Evolutionary conservation across 768 basidiomycete genomes (phyloP).

Genomic region (Cubamyces lactineus): DNA sequence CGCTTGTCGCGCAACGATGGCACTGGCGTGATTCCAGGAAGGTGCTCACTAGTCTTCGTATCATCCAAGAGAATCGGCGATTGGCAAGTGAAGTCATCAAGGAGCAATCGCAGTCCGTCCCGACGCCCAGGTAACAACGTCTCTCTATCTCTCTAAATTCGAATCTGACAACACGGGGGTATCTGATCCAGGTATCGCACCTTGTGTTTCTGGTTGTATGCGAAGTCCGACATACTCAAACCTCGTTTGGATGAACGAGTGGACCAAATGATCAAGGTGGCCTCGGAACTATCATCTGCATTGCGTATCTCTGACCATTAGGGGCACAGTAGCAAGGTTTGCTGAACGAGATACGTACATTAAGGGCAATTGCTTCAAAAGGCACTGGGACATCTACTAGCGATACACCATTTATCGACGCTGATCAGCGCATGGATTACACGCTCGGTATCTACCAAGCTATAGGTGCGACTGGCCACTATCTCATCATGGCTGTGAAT

Average conservation of each 20-base stretch:
- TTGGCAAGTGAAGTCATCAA: conserved; percentile 68
- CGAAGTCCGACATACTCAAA: conserved; percentile 63
- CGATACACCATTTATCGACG: neutral
- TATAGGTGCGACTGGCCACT: conserved; percentile 60
- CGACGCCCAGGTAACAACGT: conserved; percentile 53
- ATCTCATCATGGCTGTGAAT: no score
- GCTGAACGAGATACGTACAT: conserved; percentile 70
- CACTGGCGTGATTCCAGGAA: conserved; percentile 97
- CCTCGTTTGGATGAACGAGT: conserved; percentile 77
- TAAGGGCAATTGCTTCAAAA: conserved; percentile 41
- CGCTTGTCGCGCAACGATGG: conserved; percentile 78
- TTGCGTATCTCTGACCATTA: neutral
- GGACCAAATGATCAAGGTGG: conserved; percentile 84
- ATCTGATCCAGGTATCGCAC: conserved; percentile 68
- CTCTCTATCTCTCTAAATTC: no score
- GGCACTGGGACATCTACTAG: neutral
- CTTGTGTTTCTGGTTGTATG: conserved; percentile 90
- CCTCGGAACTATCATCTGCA: neutral
- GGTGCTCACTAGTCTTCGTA: conserved; percentile 75
- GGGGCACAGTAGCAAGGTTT: conserved; percentile 64
- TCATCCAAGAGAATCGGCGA: conserved; percentile 72
- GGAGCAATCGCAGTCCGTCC: conserved; percentile 54
- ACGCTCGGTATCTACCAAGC: conserved; percentile 91
- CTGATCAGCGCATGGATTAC: conserved; percentile 47
- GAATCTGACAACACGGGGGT: neutral